These are phyloP conservation scores for Malbranchea cinnamomea DNA, from an alignment of 2,329 filamentous ascomycete species.

Conservation along the genomic window DNA sequence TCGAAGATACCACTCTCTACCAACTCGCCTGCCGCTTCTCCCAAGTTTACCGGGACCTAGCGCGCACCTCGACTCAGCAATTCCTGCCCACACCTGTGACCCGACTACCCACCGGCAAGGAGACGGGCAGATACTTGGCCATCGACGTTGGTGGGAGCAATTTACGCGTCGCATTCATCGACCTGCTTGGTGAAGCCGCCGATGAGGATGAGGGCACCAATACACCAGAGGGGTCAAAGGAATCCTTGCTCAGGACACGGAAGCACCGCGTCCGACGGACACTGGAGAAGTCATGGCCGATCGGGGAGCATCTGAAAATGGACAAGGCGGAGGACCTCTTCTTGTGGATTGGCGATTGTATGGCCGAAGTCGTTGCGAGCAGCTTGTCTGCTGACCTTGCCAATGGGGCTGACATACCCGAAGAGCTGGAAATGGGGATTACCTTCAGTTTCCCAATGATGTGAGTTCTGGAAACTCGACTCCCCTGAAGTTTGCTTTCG, in stretches of 20 bases:
- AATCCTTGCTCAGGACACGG: constrained; percentile 32
- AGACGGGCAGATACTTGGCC: constrained; percentile 39
- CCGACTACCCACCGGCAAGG: constrained; percentile 33
- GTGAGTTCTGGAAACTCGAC: constrained; percentile 20
- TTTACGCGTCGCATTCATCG: constrained; percentile 41
- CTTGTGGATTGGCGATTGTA: constrained; percentile 65
- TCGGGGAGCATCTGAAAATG: constrained; percentile 40
- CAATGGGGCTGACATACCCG: constrained; percentile 22
- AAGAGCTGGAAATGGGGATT: constrained; percentile 34
- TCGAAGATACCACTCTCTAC: constrained; percentile 30
- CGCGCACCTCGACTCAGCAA: constrained; percentile 30
- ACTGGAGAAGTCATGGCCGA: constrained; percentile 38
- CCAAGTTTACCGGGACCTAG: constrained; percentile 29
- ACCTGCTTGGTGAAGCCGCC: constrained; percentile 31
- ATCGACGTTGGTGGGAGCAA: constrained; percentile 45
- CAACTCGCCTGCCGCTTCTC: constrained; percentile 32
- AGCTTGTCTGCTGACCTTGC: constrained; percentile 27
- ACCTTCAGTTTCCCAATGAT: constrained; percentile 37
- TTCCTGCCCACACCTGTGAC: constrained; percentile 35
- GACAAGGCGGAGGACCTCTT: constrained; percentile 64
- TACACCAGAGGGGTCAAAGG: constrained; percentile 18
- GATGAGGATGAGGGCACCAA: constrained; percentile 14
- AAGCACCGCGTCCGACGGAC: constrained; percentile 32
- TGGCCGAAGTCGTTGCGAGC: constrained; percentile 55
- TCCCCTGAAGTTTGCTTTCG: not conserved